phyloP scores from a whole-genome alignment of 2,329 filamentous ascomycete genomes.

The Colletotrichum acutatum region DNA sequence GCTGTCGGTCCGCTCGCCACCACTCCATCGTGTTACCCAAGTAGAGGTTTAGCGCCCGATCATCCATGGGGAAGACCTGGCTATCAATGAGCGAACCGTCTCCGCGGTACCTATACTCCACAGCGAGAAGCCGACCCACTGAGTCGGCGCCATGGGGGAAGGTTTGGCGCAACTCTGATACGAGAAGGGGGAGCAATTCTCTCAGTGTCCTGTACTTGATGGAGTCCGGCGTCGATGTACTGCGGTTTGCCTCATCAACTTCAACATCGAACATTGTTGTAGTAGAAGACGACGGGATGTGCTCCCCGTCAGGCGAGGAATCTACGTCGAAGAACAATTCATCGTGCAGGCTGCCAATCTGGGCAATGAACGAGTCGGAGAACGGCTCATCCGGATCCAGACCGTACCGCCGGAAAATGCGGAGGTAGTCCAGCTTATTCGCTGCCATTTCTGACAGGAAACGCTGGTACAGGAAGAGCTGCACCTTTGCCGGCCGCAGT shows the following conservation, averaged over 20 bases:
- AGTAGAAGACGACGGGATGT: slow-evolving; percentile 35
- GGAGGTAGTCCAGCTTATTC: slow-evolving; percentile 74
- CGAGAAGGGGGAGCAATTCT: slow-evolving; percentile 58
- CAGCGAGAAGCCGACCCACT: slow-evolving; percentile 61
- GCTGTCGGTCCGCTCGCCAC: slow-evolving; percentile 83
- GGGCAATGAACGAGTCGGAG: slow-evolving; percentile 81
- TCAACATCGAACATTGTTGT: slow-evolving; percentile 41
- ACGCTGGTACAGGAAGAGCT: slow-evolving; percentile 89
- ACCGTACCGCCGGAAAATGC: slow-evolving; percentile 77
- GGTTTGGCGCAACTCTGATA: slow-evolving; percentile 59
- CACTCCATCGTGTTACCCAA: slow-evolving; percentile 79
- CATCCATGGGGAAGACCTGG: slow-evolving; percentile 74
- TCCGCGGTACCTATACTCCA: slow-evolving; percentile 64
- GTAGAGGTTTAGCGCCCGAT: slow-evolving; percentile 71
- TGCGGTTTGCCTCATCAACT: slow-evolving; percentile 2
- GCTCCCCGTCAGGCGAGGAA: background rate
- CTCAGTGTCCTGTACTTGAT: slow-evolving; percentile 61
- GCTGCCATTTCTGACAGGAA: slow-evolving; percentile 82
- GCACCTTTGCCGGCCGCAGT: slow-evolving; percentile 82
- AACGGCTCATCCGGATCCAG: slow-evolving; percentile 75
- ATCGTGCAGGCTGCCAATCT: slow-evolving; percentile 76
- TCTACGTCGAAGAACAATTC: slow-evolving; percentile 68
- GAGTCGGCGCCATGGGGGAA: slow-evolving; percentile 62
- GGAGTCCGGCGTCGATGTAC: slow-evolving; percentile 43
- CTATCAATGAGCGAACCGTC: slow-evolving; percentile 66